Percentiles rank a stretch among this genome's conserved stretches.
These are phyloP conservation scores for Pyronema domesticum DNA, from an alignment of 495 filamentous ascomycete species.

Conservation along the genomic window DNA sequence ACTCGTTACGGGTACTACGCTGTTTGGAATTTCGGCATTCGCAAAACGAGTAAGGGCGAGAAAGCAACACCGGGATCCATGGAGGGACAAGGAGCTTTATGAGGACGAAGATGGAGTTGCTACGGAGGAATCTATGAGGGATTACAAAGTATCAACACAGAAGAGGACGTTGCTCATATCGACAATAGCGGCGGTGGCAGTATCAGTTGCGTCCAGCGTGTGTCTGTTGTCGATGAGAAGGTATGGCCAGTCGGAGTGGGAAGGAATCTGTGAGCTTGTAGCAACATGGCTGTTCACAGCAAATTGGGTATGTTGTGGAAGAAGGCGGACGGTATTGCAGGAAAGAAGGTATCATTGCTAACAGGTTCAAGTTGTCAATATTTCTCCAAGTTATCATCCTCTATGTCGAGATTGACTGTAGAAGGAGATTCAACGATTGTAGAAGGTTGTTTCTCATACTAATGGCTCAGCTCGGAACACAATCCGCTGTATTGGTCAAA, in stretches of 20 bases:
- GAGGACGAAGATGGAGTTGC: conserved; percentile 47
- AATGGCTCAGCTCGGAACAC: not conserved
- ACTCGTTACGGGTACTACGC: no score
- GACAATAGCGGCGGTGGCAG: conserved; percentile 26
- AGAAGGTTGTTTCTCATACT: conserved; percentile 21
- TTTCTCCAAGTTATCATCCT: not conserved
- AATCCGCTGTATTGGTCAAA: not conserved
- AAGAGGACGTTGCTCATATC: conserved; percentile 27
- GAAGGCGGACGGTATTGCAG: no score
- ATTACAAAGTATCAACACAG: conserved; percentile 23
- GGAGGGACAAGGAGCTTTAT: conserved; percentile 26
- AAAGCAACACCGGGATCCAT: not conserved
- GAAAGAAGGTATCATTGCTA: not conserved
- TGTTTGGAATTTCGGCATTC: no score
- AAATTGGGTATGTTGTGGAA: conserved; percentile 31
- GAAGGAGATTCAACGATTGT: not conserved
- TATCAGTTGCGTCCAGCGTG: no score
- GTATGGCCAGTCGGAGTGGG: no score
- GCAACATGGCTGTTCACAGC: conserved; percentile 29
- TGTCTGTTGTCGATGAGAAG: no score
- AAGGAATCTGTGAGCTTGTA: conserved; percentile 7
- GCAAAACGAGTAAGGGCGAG: not conserved
- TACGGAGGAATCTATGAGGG: conserved; percentile 36
- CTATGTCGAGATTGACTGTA: not conserved
- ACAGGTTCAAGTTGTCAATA: not conserved